Evolutionary conservation across 345 rosid species (phyloP), one percentile per base, ranked within the genome.

Genomic region (Salix viminalis): DNA sequence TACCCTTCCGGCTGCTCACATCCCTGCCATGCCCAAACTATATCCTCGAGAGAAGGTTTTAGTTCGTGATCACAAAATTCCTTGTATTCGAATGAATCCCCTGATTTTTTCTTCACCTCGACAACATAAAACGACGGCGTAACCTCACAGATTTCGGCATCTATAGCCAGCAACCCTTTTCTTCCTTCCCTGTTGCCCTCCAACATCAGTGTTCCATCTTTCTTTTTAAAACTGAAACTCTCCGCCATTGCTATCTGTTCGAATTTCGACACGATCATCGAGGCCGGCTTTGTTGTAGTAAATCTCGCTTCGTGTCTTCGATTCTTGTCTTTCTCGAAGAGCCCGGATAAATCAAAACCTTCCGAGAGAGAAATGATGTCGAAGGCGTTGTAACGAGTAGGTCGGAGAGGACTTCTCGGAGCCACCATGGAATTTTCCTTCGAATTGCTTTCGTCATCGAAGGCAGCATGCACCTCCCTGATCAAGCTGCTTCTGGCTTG

Each of bases 21-120:
- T 58, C 91, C 94, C 73, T 91, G 86, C 96, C 97, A 94, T 46
- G 86, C 85, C 97, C 98, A 90, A 7, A 92, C 97, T n/a, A 94
- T 93, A 70, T 92, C 98, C 77, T 88, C 86, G 9, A 94, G 88
- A 32, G 95, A 91, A 24, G 97, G 94, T 79, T 84, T 94, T 73
- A 94, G 76, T 76, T 81, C 97, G 6, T 76, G 80, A 77, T 89
- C 86, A 61, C 89, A 92, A 60, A 94, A 92, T 6, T 87, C 69
- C 50, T 74, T 84, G 71, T 92, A 94, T 80, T 94, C 97, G 74
- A 91, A 75, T 5, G 98, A 91, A 81, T 94, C 97, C 36, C 98
- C 98, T 5, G 86, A 69, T 13, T 83, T 67, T 68, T 94, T 94
- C 88, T 88, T 94, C 32, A 92, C 26, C 83, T 92, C 97, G 78